Evolutionary conservation across 495 filamentous ascomycete species (phyloP).

Genomic region (Endocarpon pusillum): DNA sequence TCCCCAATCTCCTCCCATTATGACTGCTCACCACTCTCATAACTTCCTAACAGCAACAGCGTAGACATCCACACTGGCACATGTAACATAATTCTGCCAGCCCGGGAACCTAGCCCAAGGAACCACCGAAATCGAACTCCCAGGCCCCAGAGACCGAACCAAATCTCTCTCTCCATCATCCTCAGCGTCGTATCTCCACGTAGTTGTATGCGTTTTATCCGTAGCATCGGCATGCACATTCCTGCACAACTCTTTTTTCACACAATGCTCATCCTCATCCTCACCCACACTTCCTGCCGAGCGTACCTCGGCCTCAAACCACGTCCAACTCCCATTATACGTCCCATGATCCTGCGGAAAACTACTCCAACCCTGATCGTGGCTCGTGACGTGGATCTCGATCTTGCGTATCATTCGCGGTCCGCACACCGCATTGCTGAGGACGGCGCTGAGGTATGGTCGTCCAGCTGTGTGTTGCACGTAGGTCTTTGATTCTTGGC

Average conservation of each 20-base stretch:
- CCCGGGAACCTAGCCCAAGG: not conserved
- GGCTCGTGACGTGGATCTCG: conserved; percentile 34
- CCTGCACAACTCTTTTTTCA: not conserved
- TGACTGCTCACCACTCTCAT: no score
- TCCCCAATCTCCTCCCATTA: no score
- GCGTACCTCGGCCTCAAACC: conserved; percentile 40
- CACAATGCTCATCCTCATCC: not conserved
- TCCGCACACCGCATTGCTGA: no score
- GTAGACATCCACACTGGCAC: not conserved
- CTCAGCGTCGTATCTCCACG: not conserved
- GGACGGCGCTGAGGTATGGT: not conserved
- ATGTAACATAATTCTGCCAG: not conserved
- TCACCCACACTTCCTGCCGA: not conserved
- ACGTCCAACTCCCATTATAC: conserved; percentile 32
- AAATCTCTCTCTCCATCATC: not conserved
- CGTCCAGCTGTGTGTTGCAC: not conserved
- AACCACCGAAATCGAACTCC: not conserved
- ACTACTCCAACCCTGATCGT: conserved; percentile 40
- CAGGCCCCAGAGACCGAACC: not conserved
- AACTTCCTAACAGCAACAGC: not conserved
- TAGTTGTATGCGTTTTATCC: not conserved
- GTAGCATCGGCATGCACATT: not conserved
- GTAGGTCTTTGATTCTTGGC: not conserved
- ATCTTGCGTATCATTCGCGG: conserved; percentile 24
- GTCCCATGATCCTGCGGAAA: conserved; percentile 13